phyloP scores from a whole-genome alignment of 495 filamentous ascomycete species.

The Lichina pygmaea region DNA sequence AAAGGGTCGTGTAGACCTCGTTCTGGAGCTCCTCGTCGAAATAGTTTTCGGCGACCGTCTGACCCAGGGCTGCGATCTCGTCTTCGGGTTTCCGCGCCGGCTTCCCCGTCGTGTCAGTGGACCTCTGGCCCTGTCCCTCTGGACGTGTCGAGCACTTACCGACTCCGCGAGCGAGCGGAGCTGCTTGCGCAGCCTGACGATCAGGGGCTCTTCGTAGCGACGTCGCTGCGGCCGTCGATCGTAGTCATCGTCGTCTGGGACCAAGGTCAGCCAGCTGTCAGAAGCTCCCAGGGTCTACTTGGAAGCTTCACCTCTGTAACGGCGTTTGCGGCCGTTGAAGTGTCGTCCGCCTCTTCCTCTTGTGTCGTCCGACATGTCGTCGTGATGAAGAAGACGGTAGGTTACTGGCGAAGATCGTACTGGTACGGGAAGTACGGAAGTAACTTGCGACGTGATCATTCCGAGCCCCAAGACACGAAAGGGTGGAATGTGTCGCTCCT shows the following conservation, averaged over 20 bases:
- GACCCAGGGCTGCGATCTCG: constrained; percentile 49
- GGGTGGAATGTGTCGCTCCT: too few species aligned
- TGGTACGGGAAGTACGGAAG: too few species aligned
- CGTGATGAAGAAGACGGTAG: neutral
- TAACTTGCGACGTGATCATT: too few species aligned
- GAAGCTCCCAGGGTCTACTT: neutral
- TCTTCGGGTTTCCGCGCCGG: constrained; percentile 58
- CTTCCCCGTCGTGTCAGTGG: constrained; percentile 10
- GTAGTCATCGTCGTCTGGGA: constrained; percentile 45
- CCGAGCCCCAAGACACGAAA: too few species aligned
- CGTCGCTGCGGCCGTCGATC: constrained; percentile 49
- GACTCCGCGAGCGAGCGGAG: constrained; percentile 69
- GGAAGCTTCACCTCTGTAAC: constrained; percentile 22
- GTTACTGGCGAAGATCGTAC: too few species aligned
- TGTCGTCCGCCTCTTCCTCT: constrained; percentile 27
- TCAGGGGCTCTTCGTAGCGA: constrained; percentile 52
- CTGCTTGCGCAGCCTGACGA: constrained; percentile 52
- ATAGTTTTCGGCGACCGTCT: constrained; percentile 46
- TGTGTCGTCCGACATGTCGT: constrained; percentile 23
- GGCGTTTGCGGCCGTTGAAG: constrained; percentile 38
- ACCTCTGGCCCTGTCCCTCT: neutral
- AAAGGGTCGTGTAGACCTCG: constrained; percentile 38
- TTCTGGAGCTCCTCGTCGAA: constrained; percentile 49
- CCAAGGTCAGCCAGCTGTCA: constrained; percentile 4
- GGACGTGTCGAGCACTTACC: constrained; percentile 12